Base-by-base conservation (phyloP, 129 eudicot species). In the Arctium minus region DNA sequence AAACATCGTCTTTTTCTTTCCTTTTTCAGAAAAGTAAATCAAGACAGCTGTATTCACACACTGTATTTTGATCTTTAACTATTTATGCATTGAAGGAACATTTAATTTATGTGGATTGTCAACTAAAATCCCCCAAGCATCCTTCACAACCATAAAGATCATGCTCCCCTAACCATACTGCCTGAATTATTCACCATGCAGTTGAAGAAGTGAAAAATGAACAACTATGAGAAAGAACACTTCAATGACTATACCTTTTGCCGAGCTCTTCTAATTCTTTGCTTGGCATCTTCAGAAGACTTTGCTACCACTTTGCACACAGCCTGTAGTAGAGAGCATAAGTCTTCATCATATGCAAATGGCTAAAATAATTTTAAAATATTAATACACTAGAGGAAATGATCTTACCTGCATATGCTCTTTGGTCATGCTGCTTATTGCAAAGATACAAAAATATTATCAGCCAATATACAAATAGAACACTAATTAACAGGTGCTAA, bases 211-310 rank as follows among this genome's bases (percentile, higher is more conserved):
- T 60, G 76, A 40, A 42, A 71, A 33, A 6, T 72, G 13, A 38
- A 76, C 40, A 44, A 64, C 9, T 38, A 22, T n/a, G 31, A 76
- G n/a, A 1, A 48, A 50, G 8, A 36, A 33, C 46, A 50, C 30
- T 37, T 2, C 68, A 7, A 68, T 17, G 37, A 42, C 65, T 72
- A 77, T 86, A 95, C 98, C 99, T 95, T 95, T 86, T 95, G 97
- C 50, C 99, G 91, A 39, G 97, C 90, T 91, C 98, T 88, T 89
- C 97, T 86, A 74, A 95, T 88, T 85, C 99, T 91, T 87, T 89
- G 99, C 72, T 95, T 92, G 78, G 88, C 94, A 82, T 92, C 99
- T 93, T 95, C 99, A 71, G 91, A 82, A 40, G 97, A 88, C 89
- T 93, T 95, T 68, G 97, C 86, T 78, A 95, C 97, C 87, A 93